Evolutionary conservation across 164 flowering plant species (phyloP).

Genomic region (Magnolia sinica): DNA sequence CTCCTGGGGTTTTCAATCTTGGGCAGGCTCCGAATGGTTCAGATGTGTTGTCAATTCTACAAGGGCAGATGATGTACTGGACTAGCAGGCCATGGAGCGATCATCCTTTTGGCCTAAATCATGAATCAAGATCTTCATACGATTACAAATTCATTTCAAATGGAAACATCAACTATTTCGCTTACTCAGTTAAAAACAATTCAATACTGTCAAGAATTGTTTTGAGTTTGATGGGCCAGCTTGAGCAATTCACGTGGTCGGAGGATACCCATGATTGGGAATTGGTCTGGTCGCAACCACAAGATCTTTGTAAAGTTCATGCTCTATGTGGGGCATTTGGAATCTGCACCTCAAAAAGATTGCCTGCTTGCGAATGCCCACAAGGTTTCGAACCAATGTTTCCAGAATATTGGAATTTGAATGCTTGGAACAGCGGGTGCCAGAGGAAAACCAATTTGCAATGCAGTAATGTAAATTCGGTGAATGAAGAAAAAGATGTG

Average conservation of each 20-base stretch:
- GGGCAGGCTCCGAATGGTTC: too few species aligned
- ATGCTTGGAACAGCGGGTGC: constrained; percentile 19
- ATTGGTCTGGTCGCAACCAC: background rate
- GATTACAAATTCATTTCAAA: background rate
- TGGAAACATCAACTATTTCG: background rate
- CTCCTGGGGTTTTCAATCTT: too few species aligned
- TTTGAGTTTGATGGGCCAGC: background rate
- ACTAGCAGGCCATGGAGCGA: too few species aligned
- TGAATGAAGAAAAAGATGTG: background rate
- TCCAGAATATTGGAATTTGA: constrained; percentile 11
- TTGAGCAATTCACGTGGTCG: background rate
- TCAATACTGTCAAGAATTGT: background rate
- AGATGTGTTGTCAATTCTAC: too few species aligned
- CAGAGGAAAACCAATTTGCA: constrained; percentile 15
- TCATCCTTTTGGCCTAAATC: too few species aligned
- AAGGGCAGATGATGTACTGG: too few species aligned
- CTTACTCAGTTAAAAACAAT: background rate
- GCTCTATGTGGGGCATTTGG: constrained; percentile 13
- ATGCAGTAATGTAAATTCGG: constrained; percentile 3
- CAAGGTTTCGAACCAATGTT: constrained; percentile 13
- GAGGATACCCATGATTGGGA: constrained; percentile 10
- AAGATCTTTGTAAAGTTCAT: background rate
- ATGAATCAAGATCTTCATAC: background rate
- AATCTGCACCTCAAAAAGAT: constrained; percentile 8
- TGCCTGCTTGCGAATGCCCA: constrained; percentile 13